Base-by-base conservation (phyloP, 2,329 filamentous ascomycete species). In the Nemania sp. region DNA sequence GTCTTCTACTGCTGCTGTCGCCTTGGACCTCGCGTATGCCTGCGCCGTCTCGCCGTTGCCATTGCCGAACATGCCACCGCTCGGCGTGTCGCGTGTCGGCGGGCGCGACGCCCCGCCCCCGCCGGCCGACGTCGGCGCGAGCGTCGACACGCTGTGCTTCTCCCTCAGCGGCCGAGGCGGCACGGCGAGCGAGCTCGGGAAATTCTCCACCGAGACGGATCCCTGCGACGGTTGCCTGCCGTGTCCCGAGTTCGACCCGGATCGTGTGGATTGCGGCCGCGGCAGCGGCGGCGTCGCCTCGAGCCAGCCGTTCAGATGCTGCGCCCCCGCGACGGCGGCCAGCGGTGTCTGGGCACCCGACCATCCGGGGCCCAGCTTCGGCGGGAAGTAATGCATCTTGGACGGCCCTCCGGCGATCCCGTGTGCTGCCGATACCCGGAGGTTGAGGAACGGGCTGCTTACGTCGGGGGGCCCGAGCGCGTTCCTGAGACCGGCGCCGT, bases 321-420 rank as follows among this genome's bases (percentile, higher is more conserved):
- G 86, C 25, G 88, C 90, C 42, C 90, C 89, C 18, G 90, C 90
- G 50, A 93, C 88, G 51, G 90, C 90, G 6, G 91, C 90, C 32
- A 94, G 81, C 45, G 91, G 91, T 25, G 91, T 94, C 63, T 91
- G 88, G 12, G 89, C 87, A 25, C 91, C 91, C 49, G 89, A 90
- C 65, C 90, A 82, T 3, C 87, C 87, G 25, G 84, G 83, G 9
- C 87, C 85, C 4, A 94, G 80, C 66, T 92, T 90, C 17, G 89
- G 86, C 73, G 93, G 90, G 71, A 95, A 94, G 75, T 94, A 95
- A 73, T 89, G 88, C 69, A 94, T 81, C 68, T 91, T 92, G 11
- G 88, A 88, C 11, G 89, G 89, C 32, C 89, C 89, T 59, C 90
- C 89, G 5, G 89, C 83, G 47, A 89, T 83, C 1, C 86, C 86